Evolutionary conservation across 495 filamentous ascomycete genomes (phyloP), one percentile per base, ranked within the genome.

Genomic region (Sabuloglossum arenarium): DNA sequence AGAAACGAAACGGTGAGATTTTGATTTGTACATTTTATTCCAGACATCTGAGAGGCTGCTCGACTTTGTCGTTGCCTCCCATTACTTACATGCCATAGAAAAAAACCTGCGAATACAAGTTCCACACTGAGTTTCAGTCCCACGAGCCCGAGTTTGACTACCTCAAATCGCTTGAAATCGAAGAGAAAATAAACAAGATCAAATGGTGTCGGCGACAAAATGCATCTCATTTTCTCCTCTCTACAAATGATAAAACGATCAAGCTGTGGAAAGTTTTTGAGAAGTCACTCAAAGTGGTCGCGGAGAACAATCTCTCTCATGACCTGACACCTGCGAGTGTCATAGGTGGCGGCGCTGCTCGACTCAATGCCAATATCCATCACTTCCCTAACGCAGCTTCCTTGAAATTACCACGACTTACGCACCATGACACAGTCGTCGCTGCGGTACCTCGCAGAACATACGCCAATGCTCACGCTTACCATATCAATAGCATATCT

Each of bases 181-280:
- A 98, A 77, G 91, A 98, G 72, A 98, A 98, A 74, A 98, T 98
- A 77, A 98, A 98, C 77, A 98, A 98, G 75, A 98, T 98, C 70
- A 98, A 97, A 73, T 98, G 91, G 91, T 98, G 91, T 69, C 81
- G 85, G 63, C 80, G 91, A 70, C 88, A 95, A 68, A 98, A 98
- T 75, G 85, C 91, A 59, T 95, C 91, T 34, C 91, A 98, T 71
- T 98, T 94, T 69, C 81, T 98, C 27, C 81, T 98, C 46, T 97
- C 91, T 11, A 98, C 91, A 56, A 98, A 98, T 67, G 91, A 98
- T 73, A 98, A 98, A 72, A 98, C 91, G 43, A 98, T 98, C 77
- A 98, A 98, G 74, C 75, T 98, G 58, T 98, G 91, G 91, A 98
- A 98, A 70, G 93, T 98, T 57, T 98, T 95, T 60, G 91, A 98